These are phyloP conservation scores for Vigna mungo DNA, from an alignment of 306 rosid genomes.

Conservation along the genomic window DNA sequence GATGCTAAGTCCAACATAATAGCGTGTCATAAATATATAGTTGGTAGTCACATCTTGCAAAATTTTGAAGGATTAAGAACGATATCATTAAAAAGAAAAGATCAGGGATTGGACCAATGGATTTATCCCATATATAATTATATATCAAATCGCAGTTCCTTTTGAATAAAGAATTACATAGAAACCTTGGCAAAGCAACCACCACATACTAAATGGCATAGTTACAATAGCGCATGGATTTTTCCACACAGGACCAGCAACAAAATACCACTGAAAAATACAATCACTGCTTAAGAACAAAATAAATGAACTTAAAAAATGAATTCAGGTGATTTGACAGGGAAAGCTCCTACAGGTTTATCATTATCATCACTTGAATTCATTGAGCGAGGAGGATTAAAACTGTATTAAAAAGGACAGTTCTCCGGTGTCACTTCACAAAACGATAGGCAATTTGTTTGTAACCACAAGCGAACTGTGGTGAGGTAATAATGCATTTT, in stretches of 20 bases:
- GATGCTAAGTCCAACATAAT: conserved; percentile 18
- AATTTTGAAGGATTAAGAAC: conserved; percentile 24
- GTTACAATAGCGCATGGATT: conserved; percentile 17
- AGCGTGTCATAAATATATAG: conserved; percentile 9
- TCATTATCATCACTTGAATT: conserved; percentile 12
- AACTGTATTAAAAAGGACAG: not conserved
- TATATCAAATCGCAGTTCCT: conserved; percentile 1
- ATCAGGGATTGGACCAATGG: conserved; percentile 12
- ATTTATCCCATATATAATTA: not conserved
- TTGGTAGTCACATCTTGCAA: not conserved
- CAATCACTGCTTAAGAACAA: conserved; percentile 12
- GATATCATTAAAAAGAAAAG: not conserved
- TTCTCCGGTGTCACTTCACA: conserved; percentile 4
- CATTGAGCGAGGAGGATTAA: conserved; percentile 17
- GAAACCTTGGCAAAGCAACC: conserved; percentile 18
- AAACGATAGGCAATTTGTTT: conserved; percentile 9
- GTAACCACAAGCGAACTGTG: not conserved
- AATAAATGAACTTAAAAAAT: conserved; percentile 16
- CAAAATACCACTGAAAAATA: conserved; percentile 14
- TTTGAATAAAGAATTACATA: conserved; percentile 26
- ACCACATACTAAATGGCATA: conserved; percentile 7
- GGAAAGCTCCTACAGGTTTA: not conserved
- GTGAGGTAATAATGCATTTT: conserved; percentile 14
- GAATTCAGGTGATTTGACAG: not conserved
- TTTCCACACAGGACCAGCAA: conserved; percentile 23